Base-by-base conservation (phyloP, 306 rosid genomes). In the Rosa multiflora region DNA sequence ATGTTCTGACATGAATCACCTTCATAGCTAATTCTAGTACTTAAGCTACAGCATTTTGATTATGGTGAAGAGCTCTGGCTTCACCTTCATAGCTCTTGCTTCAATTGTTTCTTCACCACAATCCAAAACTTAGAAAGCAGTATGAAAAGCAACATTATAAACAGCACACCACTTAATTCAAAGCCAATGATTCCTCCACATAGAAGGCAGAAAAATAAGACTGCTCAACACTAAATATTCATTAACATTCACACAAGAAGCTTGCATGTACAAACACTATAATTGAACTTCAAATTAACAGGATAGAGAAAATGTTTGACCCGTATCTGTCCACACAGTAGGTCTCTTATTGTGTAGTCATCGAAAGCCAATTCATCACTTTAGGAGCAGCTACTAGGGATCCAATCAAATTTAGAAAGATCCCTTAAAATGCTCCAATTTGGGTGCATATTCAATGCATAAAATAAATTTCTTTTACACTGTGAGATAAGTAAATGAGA, bases 281-380 rank as follows among this genome's bases (percentile, higher is more conserved):
- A 55, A n/a, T 20, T 20, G 6, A 18, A n/a, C 59, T 18, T 18
- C 9, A 3, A 58, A n/a, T 32, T n/a, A 58, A 21, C 64, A 58
- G 5, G 0, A 21, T n/a, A 58, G 64, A 53, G 9, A n/a, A 58
- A 58, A 21, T 58, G 64, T 58, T 2, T 55, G 62, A 55, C 62
- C 29, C 62, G 62, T 55, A 55, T 58, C 64, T 58, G 64, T 58
- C 64, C 64, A 21, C 64, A 58, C 64, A 58, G 5, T 21, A 58
- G 14, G 64, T n/a, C 64, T 58, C 64, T 58, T 58, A 58, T n/a
- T 58, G 32, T 58, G 35, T 59, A 59, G 66, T 21, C 66, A 59
- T 59, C 66, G 37, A 23, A 59, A 59, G 35, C 66, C 66, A 59
- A 59, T 59, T 59, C 37, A 59, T 59, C 66, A 59, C 37, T 59